Conservation (phyloP, 2,329 filamentous ascomycete species). For the Penicillium palitans region DNA sequence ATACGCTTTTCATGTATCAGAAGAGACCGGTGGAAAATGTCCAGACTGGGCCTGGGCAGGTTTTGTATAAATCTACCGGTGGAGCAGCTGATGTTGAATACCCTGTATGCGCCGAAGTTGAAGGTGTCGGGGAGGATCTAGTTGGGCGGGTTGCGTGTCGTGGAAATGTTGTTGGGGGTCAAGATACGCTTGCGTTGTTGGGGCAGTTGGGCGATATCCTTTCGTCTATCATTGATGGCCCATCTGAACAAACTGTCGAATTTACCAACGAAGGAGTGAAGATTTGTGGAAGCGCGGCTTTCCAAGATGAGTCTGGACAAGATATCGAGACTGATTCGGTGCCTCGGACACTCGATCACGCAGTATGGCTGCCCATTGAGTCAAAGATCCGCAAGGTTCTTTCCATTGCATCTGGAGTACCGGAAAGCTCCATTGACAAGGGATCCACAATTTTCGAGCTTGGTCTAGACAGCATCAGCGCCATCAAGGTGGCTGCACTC, state of each 20-base stretch:
- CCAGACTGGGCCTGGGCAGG: conserved; percentile 8
- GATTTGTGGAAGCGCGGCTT: conserved; percentile 60
- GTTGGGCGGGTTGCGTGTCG: conserved; percentile 74
- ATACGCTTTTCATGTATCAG: conserved; percentile 68
- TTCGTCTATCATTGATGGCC: conserved; percentile 52
- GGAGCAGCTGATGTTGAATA: conserved; percentile 73
- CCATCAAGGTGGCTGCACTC: conserved; percentile 76
- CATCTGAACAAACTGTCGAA: conserved; percentile 54
- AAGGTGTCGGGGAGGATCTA: conserved; percentile 57
- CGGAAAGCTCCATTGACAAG: conserved; percentile 58
- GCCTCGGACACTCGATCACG: conserved; percentile 1
- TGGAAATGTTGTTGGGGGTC: conserved; percentile 51
- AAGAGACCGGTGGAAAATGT: conserved; percentile 46
- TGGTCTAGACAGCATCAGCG: conserved; percentile 87
- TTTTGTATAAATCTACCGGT: conserved; percentile 63
- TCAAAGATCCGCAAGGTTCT: conserved; percentile 49
- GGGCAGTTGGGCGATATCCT: conserved; percentile 62
- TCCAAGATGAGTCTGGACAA: conserved; percentile 15
- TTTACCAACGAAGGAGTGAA: conserved; percentile 57
- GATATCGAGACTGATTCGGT: conserved; percentile 2
- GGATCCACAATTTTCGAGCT: conserved; percentile 74
- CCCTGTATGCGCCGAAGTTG: conserved; percentile 78
- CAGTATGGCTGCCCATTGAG: conserved; percentile 37
- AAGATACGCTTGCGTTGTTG: conserved; percentile 55
- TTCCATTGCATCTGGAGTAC: conserved; percentile 60